phyloP scores from a whole-genome alignment of 1,284 basidiomycete genomes.

The Coniferiporia sulphurascens region DNA sequence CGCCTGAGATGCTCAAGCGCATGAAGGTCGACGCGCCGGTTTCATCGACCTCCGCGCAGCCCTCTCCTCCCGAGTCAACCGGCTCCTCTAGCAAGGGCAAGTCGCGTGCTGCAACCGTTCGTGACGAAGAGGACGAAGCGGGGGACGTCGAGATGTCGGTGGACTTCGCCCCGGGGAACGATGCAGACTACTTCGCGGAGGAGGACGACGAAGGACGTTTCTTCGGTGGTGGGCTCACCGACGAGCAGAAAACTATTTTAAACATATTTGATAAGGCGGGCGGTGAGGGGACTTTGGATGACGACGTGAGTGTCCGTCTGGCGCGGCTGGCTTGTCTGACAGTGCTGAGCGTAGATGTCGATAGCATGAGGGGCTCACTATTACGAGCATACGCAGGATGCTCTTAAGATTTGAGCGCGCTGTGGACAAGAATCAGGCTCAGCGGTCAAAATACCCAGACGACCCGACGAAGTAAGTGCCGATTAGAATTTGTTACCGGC shows the following conservation, averaged over 20 bases:
- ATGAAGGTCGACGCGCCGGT: constrained; percentile 50
- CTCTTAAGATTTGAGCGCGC: constrained; percentile 83
- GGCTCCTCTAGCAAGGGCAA: constrained; percentile 30
- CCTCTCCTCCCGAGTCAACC: constrained; percentile 10
- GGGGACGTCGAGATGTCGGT: constrained; percentile 38
- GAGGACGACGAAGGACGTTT: constrained; percentile 92
- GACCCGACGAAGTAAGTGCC: constrained; percentile 80
- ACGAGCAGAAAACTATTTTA: constrained; percentile 85
- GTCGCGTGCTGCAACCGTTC: constrained; percentile 47
- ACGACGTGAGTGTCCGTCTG: constrained; percentile 53
- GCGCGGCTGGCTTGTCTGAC: constrained; percentile 24
- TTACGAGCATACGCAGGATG: constrained; percentile 68
- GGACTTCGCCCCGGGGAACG: constrained; percentile 74
- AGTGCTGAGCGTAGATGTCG: constrained; percentile 25
- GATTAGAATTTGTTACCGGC: not conserved
- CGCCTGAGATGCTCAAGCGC: constrained; percentile 76
- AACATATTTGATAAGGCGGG: constrained; percentile 83
- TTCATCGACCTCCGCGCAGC: constrained; percentile 24
- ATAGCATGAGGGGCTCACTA: constrained; percentile 62
- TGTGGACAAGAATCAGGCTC: constrained; percentile 91
- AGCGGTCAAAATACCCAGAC: constrained; percentile 86
- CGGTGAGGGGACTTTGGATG: constrained; percentile 50
- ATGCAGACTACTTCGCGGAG: constrained; percentile 85
- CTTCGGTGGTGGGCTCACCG: constrained; percentile 87
- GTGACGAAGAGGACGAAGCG: constrained; percentile 48